Conservation (phyloP, 768 basidiomycete genomes). For the Phanerochaete sordida region DNA sequence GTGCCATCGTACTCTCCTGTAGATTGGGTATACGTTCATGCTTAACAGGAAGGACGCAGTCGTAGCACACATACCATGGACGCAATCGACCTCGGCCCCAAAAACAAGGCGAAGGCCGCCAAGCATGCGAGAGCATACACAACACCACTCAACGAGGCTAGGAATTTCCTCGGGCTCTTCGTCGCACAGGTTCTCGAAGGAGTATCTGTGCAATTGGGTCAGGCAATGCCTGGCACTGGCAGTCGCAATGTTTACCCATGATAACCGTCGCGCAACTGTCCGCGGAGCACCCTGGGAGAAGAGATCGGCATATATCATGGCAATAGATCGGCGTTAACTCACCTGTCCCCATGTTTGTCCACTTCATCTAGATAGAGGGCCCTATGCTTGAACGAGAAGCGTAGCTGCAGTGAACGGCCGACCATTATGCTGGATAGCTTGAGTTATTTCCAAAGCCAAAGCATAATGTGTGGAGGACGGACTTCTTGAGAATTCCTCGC, state of each 20-base stretch:
- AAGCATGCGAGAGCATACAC: constrained; percentile 1
- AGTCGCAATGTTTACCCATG: neutral
- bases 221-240: neutral
- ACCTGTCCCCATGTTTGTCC: too few species aligned
- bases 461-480: neutral
- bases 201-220: too few species aligned
- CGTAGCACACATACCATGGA: neutral
- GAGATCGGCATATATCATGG: neutral
- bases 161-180: neutral
- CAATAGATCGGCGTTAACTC: too few species aligned
- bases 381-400: too few species aligned
- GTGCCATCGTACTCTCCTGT: constrained; percentile 1
- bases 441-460: too few species aligned
- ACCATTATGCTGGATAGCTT: too few species aligned
- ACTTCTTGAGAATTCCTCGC: constrained; percentile 8
- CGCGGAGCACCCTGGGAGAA: neutral
- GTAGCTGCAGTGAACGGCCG: too few species aligned
- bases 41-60: neutral
- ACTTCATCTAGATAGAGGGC: too few species aligned
- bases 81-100: constrained; percentile 9
- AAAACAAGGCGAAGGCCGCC: constrained; percentile 4
- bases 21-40: neutral
- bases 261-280: neutral
- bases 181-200: neutral
- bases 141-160: neutral